Percentiles rank a stretch among this genome's conserved stretches.
These are phyloP conservation scores for Lactarius indigo DNA, from an alignment of 768 basidiomycete genomes.

Conservation along the genomic window DNA sequence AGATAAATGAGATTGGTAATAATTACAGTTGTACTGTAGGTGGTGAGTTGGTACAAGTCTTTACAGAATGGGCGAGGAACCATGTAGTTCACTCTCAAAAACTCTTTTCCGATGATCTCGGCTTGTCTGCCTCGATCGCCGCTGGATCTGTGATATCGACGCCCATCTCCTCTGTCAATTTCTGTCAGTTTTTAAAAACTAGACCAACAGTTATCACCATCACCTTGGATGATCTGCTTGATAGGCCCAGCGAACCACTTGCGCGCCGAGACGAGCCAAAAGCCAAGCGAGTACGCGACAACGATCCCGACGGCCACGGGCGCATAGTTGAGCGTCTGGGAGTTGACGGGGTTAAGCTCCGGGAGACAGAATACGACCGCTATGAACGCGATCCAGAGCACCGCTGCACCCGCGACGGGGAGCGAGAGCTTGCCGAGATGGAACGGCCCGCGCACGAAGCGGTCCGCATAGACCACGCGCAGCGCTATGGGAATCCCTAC, in stretches of 20 bases:
- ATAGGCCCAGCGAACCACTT: slow-evolving; percentile 73
- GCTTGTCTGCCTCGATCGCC: slow-evolving; percentile 22
- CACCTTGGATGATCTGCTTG: slow-evolving; percentile 49
- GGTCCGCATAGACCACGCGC: slow-evolving; percentile 54
- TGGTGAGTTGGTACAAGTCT: too few species aligned
- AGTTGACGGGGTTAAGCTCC: slow-evolving; percentile 63
- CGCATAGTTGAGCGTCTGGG: slow-evolving; percentile 71
- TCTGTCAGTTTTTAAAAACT: slow-evolving; percentile 28
- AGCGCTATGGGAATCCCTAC: slow-evolving; percentile 66
- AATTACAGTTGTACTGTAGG: neutral
- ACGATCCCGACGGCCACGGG: slow-evolving; percentile 77
- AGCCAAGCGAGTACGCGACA: slow-evolving; percentile 56
- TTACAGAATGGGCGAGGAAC: neutral
- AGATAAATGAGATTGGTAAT: neutral
- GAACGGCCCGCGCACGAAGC: slow-evolving; percentile 68
- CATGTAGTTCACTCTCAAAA: neutral
- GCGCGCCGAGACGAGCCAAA: slow-evolving; percentile 68
- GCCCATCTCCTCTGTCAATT: slow-evolving; percentile 41
- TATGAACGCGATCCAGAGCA: slow-evolving; percentile 71
- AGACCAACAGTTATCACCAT: neutral
- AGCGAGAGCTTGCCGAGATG: slow-evolving; percentile 63
- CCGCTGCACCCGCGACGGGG: slow-evolving; percentile 52
- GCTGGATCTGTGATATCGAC: slow-evolving; percentile 45
- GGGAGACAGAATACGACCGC: slow-evolving; percentile 72
- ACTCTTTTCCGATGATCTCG: neutral